Percentiles rank a stretch among this genome's conserved stretches.
Conservation (phyloP, 257 asterid genomes). For the Voacanga thouarsii region DNA sequence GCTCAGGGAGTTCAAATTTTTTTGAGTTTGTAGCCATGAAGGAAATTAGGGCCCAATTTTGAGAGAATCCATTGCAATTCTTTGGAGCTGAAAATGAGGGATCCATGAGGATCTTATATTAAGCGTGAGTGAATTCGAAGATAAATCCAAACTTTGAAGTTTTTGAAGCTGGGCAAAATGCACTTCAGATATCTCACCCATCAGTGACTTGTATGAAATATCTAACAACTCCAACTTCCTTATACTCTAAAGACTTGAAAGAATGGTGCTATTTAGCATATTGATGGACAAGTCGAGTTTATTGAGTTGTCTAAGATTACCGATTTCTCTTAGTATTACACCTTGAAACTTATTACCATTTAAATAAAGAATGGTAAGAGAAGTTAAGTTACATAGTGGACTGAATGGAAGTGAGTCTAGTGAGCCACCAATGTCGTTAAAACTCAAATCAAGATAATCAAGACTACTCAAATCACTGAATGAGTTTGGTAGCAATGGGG, state of each 20-base stretch:
- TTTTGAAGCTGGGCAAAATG: too few relatives aligned
- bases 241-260: not conserved
- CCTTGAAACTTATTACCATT: conserved; percentile 14
- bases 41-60: conserved; percentile 19
- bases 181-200: too few relatives aligned
- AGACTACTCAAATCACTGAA: too few relatives aligned
- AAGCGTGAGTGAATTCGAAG: conserved; percentile 7
- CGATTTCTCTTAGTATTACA: not conserved
- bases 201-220: not conserved
- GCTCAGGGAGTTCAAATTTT: not conserved
- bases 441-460: too few relatives aligned
- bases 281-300: not conserved
- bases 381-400: conserved; percentile 8
- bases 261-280: not conserved
- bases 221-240: too few relatives aligned
- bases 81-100: conserved; percentile 25
- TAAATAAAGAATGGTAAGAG: not conserved
- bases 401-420: not conserved
- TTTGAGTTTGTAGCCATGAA: conserved; percentile 20
- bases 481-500: too few relatives aligned
- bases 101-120: conserved; percentile 22
- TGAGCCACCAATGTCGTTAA: not conserved
- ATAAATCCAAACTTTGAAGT: not conserved
- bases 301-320: not conserved
- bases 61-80: not conserved